phyloP scores from a whole-genome alignment of 306 rosid genomes.

The Castanospermum australe region DNA sequence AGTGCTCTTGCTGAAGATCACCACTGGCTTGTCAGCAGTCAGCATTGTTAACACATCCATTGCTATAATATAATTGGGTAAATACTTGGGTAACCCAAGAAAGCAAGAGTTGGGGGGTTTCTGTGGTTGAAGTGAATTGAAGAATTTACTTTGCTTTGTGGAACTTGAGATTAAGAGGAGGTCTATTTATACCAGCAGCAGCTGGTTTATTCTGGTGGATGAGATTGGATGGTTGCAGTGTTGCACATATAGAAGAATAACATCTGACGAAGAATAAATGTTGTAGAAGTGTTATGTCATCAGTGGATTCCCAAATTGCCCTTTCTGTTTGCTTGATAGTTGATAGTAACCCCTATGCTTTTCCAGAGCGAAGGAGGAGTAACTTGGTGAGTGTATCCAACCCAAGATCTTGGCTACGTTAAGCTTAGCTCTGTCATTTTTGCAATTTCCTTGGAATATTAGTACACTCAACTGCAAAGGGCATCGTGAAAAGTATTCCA shows the following conservation, averaged over 20 bases:
- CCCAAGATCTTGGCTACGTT: slow-evolving; percentile 37
- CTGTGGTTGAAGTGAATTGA: not conserved
- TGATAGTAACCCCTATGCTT: not conserved
- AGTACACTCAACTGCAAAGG: slow-evolving; percentile 11
- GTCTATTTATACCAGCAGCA: slow-evolving; percentile 44
- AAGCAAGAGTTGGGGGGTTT: not conserved
- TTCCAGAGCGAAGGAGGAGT: not conserved
- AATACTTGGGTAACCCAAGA: not conserved
- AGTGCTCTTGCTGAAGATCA: slow-evolving; percentile 68
- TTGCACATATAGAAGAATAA: slow-evolving; percentile 34
- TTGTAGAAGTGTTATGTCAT: slow-evolving; percentile 27
- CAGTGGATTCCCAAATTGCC: slow-evolving; percentile 25
- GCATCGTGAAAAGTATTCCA: slow-evolving; percentile 14
- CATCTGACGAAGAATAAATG: slow-evolving; percentile 27
- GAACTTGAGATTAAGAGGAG: slow-evolving; percentile 17
- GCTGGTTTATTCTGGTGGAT: slow-evolving; percentile 24
- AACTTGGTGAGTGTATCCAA: slow-evolving; percentile 17
- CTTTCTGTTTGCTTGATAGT: not conserved
- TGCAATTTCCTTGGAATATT: not conserved
- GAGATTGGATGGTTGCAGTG: slow-evolving; percentile 18
- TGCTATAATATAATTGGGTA: not conserved
- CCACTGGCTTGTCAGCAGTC: slow-evolving; percentile 67
- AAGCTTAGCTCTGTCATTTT: not conserved
- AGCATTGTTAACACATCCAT: slow-evolving; percentile 59
- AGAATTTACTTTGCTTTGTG: slow-evolving; percentile 29